A percentile compares a stretch with the other conserved stretches of the same genome.
phyloP scores from a whole-genome alignment of 495 filamentous ascomycete genomes.

The Penicillium soppii region DNA sequence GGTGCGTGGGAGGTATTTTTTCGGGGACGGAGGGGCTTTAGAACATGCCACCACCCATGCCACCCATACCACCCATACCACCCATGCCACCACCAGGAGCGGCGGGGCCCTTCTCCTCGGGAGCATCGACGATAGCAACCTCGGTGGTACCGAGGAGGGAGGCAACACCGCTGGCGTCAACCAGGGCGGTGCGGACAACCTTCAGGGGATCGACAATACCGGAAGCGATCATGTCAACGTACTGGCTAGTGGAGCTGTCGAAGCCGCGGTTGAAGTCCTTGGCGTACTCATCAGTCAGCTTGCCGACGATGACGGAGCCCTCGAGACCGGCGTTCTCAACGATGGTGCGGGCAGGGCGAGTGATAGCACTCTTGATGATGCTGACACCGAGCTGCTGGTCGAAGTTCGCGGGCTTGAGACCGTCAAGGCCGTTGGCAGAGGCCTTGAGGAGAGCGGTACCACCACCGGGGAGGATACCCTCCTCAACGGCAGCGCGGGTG shows the following conservation, averaged over 20 bases:
- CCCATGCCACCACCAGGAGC: slow-evolving; percentile 62
- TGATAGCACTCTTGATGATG: slow-evolving; percentile 97
- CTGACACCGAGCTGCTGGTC: slow-evolving; percentile 98
- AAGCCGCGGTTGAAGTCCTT: slow-evolving; percentile 97
- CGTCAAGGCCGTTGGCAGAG: slow-evolving; percentile 78
- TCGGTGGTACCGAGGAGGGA: slow-evolving; percentile 97
- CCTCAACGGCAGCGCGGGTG: slow-evolving; percentile 96
- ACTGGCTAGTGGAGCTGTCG: slow-evolving; percentile 94
- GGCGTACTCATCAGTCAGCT: slow-evolving; percentile 92
- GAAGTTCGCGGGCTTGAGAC: slow-evolving; percentile 88
- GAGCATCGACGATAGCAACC: slow-evolving; percentile 93
- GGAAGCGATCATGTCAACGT: slow-evolving; percentile 94
- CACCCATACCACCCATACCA: slow-evolving; percentile 72
- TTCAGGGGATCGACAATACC: slow-evolving; percentile 99
- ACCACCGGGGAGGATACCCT: slow-evolving; percentile 97
- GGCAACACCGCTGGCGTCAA: slow-evolving; percentile 94
- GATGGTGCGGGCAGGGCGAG: slow-evolving; percentile 87
- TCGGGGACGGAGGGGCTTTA: slow-evolving; percentile 32
- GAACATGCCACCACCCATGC: slow-evolving; percentile 54
- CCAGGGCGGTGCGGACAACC: slow-evolving; percentile 93
- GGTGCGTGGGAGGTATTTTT: slow-evolving; percentile 32
- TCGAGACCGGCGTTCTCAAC: slow-evolving; percentile 97
- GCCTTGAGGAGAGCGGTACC: slow-evolving; percentile 98
- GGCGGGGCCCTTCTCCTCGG: slow-evolving; percentile 80
- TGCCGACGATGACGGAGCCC: slow-evolving; percentile 94